phyloP scores from a whole-genome alignment of 2,329 filamentous ascomycete genomes.

The Cytospora leucostoma region DNA sequence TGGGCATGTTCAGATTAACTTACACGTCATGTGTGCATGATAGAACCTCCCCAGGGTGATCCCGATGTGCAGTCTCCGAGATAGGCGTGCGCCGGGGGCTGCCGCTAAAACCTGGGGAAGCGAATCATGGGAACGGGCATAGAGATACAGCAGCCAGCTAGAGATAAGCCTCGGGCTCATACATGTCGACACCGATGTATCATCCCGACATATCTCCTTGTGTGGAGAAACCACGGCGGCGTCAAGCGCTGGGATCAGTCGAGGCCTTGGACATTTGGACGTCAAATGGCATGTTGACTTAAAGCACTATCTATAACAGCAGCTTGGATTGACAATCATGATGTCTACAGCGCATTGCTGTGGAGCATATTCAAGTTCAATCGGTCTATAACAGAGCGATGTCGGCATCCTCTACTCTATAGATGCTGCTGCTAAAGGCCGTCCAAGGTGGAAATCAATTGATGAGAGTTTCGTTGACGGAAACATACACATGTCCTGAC shows the following conservation, averaged over 20 bases:
- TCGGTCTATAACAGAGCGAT: neutral
- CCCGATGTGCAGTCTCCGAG: constrained; percentile 18
- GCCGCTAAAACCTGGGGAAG: constrained; percentile 19
- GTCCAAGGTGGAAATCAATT: neutral
- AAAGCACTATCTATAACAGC: neutral
- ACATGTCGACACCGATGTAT: constrained; percentile 5
- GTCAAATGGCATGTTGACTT: neutral
- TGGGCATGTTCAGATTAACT: constrained; percentile 5
- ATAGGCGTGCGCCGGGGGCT: constrained; percentile 21
- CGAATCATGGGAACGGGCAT: constrained; percentile 6
- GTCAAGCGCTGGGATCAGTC: neutral
- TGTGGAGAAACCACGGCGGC: neutral
- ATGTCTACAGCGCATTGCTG: neutral
- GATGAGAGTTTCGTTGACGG: neutral
- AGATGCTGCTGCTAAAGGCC: neutral
- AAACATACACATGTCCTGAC: too few species aligned
- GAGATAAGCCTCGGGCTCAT: constrained; percentile 22
- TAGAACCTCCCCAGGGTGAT: neutral
- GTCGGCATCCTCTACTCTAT: neutral
- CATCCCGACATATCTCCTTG: constrained; percentile 13
- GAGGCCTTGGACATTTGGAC: neutral
- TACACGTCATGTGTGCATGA: constrained; percentile 11
- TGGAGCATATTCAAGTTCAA: neutral
- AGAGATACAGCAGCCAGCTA: constrained; percentile 2
- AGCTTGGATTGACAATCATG: neutral